phyloP scores from a whole-genome alignment of 768 basidiomycete species.

The Neoboletus subvelutipes region DNA sequence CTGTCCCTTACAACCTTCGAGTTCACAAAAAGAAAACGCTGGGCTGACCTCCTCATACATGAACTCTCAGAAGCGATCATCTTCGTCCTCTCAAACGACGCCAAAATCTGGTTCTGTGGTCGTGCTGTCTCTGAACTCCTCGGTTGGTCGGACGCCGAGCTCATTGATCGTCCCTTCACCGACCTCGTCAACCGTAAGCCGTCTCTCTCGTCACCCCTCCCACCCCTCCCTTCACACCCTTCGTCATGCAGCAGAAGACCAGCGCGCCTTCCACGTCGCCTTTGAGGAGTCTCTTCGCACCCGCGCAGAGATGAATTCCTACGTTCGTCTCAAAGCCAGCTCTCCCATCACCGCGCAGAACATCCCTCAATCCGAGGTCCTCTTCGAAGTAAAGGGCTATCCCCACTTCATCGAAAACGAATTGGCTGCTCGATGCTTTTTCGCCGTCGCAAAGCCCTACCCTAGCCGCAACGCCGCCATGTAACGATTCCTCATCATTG shows the following conservation, averaged over 20 bases:
- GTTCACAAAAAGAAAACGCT: slow-evolving; percentile 84
- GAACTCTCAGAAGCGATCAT: slow-evolving; percentile 75
- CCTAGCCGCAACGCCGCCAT: slow-evolving; percentile 71
- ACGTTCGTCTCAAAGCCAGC: slow-evolving; percentile 59
- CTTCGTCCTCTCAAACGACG: slow-evolving; percentile 62
- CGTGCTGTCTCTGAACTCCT: slow-evolving; percentile 67
- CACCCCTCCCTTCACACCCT: not conserved
- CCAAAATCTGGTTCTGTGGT: slow-evolving; percentile 68
- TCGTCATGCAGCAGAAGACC: slow-evolving; percentile 55
- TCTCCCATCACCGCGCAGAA: slow-evolving; percentile 26
- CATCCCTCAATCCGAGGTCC: slow-evolving; percentile 43
- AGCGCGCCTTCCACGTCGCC: slow-evolving; percentile 39
- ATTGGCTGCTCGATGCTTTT: slow-evolving; percentile 57
- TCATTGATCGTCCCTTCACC: slow-evolving; percentile 64
- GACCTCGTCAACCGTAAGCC: slow-evolving; percentile 64
- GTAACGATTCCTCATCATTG: slow-evolving; percentile 37
- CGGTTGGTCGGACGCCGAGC: slow-evolving; percentile 73
- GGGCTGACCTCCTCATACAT: slow-evolving; percentile 76
- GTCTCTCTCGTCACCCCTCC: not conserved
- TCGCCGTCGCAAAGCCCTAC: slow-evolving; percentile 74
- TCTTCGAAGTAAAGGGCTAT: slow-evolving; percentile 72
- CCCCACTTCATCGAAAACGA: slow-evolving; percentile 48
- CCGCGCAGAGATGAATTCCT: slow-evolving; percentile 52
- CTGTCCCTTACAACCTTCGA: slow-evolving; percentile 50
- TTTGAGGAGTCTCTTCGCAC: slow-evolving; percentile 57